Evolutionary conservation across 225 moss, liverwort and hornwort genomes (phyloP).

Genomic region (Polytrichum formosum): DNA sequence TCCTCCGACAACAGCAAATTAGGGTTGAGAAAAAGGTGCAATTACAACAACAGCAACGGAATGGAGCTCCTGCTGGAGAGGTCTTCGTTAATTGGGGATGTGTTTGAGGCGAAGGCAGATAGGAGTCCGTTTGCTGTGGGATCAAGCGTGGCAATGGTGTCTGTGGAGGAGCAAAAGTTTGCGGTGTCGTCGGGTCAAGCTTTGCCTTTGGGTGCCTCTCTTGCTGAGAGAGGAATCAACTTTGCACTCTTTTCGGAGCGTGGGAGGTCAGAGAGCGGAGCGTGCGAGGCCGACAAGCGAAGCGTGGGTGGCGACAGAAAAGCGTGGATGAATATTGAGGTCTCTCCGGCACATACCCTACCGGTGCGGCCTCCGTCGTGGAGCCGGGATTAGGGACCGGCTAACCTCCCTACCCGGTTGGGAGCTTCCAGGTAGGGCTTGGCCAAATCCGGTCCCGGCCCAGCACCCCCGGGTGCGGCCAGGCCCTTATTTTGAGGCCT

Average conservation of each 20-base stretch:
- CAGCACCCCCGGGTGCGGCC: too few species aligned
- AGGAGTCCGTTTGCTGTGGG: conserved; percentile 10
- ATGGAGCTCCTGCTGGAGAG: background rate
- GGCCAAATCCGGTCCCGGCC: too few species aligned
- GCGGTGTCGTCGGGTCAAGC: conserved; percentile 50
- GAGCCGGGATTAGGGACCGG: too few species aligned
- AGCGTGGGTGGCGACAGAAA: too few species aligned
- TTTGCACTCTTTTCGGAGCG: conserved; percentile 90
- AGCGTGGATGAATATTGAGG: too few species aligned
- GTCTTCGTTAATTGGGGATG: background rate
- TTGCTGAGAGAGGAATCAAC: conserved; percentile 57
- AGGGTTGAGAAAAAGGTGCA: background rate
- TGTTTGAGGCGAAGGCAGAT: background rate
- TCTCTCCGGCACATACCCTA: too few species aligned
- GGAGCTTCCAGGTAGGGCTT: too few species aligned
- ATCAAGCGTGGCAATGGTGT: conserved; percentile 10
- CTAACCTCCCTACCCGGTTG: too few species aligned
- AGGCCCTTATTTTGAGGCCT: too few species aligned
- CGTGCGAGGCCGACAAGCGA: too few species aligned
- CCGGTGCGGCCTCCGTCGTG: too few species aligned
- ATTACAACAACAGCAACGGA: background rate
- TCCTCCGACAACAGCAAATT: background rate
- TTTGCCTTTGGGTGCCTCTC: conserved; percentile 73
- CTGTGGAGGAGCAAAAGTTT: conserved; percentile 13
- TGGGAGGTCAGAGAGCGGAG: too few species aligned